Conservation (phyloP, 257 asterid genomes). For the Gardenia jasminoides region DNA sequence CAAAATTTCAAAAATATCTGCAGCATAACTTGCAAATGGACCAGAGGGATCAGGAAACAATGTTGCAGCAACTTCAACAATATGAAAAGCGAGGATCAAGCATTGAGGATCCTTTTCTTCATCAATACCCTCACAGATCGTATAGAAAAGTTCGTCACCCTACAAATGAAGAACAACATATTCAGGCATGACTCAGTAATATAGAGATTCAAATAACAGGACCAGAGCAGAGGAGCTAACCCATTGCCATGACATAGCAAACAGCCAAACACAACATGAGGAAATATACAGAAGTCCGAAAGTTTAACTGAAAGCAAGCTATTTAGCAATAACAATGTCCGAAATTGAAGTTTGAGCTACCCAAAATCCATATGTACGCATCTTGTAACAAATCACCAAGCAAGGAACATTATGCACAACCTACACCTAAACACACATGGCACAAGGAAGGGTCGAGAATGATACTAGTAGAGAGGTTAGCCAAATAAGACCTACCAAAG, state of each 20-base stretch:
- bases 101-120: slow-evolving; percentile 93
- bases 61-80: slow-evolving; percentile 61
- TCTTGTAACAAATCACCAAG: background rate
- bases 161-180: slow-evolving; percentile 25
- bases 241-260: background rate
- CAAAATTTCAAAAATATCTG: slow-evolving; percentile 65
- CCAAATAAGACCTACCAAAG: background rate
- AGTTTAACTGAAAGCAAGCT: slow-evolving; percentile 1
- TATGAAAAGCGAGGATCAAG: slow-evolving; percentile 61
- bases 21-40: slow-evolving; percentile 60
- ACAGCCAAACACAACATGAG: too few relatives aligned
- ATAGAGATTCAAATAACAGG: background rate
- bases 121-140: slow-evolving; percentile 82
- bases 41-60: slow-evolving; percentile 63
- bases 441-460: background rate
- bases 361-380: background rate
- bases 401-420: background rate
- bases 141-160: slow-evolving; percentile 75
- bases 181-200: background rate
- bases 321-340: background rate
- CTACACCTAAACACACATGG: background rate
- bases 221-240: background rate
- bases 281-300: background rate
- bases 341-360: background rate
- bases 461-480: background rate